Base-by-base conservation (phyloP, 73 alveolate genomes). In the Paraurostyla sp. region DNA sequence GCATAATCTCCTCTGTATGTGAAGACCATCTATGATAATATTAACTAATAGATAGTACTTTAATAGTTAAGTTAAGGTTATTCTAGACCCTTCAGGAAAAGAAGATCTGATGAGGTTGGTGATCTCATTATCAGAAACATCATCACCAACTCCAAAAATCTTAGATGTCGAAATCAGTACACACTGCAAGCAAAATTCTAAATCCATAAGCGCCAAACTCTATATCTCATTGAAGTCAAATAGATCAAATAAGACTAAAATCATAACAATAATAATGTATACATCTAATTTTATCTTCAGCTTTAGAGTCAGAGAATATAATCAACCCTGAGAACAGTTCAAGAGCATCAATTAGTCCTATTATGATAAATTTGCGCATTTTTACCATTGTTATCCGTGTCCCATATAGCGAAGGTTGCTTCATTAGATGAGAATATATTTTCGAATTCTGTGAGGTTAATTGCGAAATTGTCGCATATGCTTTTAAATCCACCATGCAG, bases 201-300 rank as follows among this genome's bases (percentile, higher is more conserved):
- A 80, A 81, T 98, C 99, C 93, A 96, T 93, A 63, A 94, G 65
- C 16, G 97, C 90, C 45, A 97, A 84, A 27, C 97, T 85, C 73
- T 97, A 94, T 15, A 97, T 89, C 88, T 96, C 99, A 92, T 98
- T 98, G 94, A 98, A 98, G 76, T 98, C 99, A 76, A 96, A 98
- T 40, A 98, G 92, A 75, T 98, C 99, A 92, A 98, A 98, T 59
- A 97, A 92, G 87, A 93, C 95, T 90, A 80, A 33, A 30, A 38
- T 6, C 7, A 65, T 27, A 1, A 0, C 4, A 13, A 11, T 18
- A 40, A 20, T 29, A 45, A 29, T 4, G 33, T 1, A 50, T 90
- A 75, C 97, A 96, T 91, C 98, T 93, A 78, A 97, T 93, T 81
- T 98, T 98, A 71, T 98, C 99, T 76, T 97, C 99, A 41, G 99